A percentile compares a stretch with the other conserved stretches of the same genome.
phyloP scores from a whole-genome alignment of 768 basidiomycete species.

The Calocybe gangraenosa region DNA sequence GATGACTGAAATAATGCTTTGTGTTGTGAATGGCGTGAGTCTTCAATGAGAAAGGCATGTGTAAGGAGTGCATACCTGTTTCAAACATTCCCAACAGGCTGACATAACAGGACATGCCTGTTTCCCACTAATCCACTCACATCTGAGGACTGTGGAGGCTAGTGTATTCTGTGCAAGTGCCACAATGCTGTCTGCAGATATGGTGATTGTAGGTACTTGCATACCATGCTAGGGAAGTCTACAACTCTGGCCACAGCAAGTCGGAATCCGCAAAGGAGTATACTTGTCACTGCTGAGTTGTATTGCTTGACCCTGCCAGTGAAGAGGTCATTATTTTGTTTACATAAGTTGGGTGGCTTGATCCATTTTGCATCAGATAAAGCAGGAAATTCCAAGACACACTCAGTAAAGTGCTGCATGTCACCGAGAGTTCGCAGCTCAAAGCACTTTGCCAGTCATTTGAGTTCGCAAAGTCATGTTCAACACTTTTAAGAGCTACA shows the following conservation, averaged over 20 bases:
- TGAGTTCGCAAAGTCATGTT: no score
- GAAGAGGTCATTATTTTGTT: no score
- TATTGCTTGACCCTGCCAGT: not conserved
- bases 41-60: conserved; percentile 1
- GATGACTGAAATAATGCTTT: not conserved
- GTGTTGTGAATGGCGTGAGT: not conserved
- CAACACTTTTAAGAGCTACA: no score
- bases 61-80: conserved; percentile 17
- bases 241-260: conserved; percentile 1
- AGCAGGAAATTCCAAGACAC: no score
- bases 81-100: conserved; percentile 16
- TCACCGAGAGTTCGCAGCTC: no score
- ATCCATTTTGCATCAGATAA: no score
- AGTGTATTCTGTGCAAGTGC: conserved; percentile 14
- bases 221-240: conserved; percentile 14
- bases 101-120: conserved; percentile 13
- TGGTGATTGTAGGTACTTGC: conserved; percentile 12
- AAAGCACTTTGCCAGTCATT: no score
- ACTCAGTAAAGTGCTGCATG: no score
- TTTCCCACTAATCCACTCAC: conserved; percentile 18
- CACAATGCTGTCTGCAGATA: conserved; percentile 14
- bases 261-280: conserved; percentile 11
- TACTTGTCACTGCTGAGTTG: not conserved
- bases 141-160: conserved; percentile 10
- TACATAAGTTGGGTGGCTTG: no score